Conservation (phyloP, 2,329 filamentous ascomycete species). For the Penicillium sp. region DNA sequence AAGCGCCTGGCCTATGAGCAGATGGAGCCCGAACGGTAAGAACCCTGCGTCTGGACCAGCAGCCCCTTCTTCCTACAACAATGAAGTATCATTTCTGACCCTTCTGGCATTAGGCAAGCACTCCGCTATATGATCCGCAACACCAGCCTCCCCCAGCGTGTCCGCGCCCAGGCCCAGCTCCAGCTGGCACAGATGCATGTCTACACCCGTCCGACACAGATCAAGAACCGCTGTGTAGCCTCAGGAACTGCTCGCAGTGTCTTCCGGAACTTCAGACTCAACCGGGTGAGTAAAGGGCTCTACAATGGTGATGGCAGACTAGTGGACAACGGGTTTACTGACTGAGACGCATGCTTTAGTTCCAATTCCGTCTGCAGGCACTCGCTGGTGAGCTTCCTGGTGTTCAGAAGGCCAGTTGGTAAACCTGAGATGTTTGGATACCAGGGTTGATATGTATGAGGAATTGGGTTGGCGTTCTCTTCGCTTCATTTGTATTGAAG, state of each 20-base stretch:
- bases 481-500: conserved; percentile 15
- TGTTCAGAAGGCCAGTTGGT: conserved; percentile 97
- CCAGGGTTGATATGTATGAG: conserved; percentile 12
- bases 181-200: conserved; percentile 91
- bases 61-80: background rate
- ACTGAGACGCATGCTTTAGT: conserved; percentile 52
- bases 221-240: conserved; percentile 86
- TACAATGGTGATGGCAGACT: background rate
- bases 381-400: conserved; percentile 79
- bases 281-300: conserved; percentile 61
- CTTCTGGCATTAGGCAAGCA: conserved; percentile 63
- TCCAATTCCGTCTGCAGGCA: conserved; percentile 86
- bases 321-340: conserved; percentile 6
- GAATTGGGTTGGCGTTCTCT: conserved; percentile 26
- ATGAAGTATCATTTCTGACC: background rate
- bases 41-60: background rate
- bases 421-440: conserved; percentile 30
- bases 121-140: conserved; percentile 92
- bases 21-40: conserved; percentile 79
- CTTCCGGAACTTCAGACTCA: conserved; percentile 88
- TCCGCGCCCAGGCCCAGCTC: conserved; percentile 86
- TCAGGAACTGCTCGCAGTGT: conserved; percentile 87
- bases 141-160: conserved; percentile 72
- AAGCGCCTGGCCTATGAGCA: conserved; percentile 91
- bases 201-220: conserved; percentile 90